These are phyloP conservation scores for Chalaropsis ovoidea DNA, from an alignment of 2,329 filamentous ascomycete genomes.

Conservation along the genomic window DNA sequence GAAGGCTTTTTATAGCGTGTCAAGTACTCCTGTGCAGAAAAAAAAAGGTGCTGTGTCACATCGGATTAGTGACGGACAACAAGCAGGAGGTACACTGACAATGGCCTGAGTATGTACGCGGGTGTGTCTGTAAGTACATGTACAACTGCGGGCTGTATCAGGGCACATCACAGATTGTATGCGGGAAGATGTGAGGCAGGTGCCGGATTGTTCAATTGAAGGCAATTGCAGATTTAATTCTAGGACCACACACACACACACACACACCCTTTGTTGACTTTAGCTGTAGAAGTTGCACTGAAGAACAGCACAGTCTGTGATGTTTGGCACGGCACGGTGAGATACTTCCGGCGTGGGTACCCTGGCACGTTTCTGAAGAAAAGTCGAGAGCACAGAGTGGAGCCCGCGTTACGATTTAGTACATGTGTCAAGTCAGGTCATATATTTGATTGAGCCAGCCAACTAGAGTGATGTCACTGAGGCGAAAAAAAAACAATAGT, in stretches of 20 bases:
- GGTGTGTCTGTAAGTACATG: no score
- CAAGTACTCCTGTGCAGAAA: no score
- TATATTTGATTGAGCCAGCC: not conserved
- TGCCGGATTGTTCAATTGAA: no score
- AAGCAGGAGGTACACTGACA: not conserved
- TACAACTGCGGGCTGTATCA: no score
- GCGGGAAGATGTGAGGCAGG: no score
- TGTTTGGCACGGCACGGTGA: not conserved
- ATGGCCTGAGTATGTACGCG: no score
- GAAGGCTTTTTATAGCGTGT: no score
- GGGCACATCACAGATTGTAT: no score
- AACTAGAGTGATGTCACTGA: constrained; percentile 12
- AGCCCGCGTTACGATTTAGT: not conserved
- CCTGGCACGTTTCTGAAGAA: not conserved
- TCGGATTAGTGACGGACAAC: not conserved
- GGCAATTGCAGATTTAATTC: no score
- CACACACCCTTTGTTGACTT: not conserved
- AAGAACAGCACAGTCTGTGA: constrained; percentile 1
- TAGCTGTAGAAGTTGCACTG: not conserved
- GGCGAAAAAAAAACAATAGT: not conserved
- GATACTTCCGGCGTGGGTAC: not conserved
- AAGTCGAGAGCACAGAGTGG: not conserved
- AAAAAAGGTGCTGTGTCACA: not conserved
- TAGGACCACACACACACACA: not conserved
- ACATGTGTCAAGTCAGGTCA: not conserved